A percentile compares a stretch with the other conserved stretches of the same genome.
These are phyloP conservation scores for Grosmannia huntii DNA, from an alignment of 2,329 filamentous ascomycete species.

Conservation along the genomic window DNA sequence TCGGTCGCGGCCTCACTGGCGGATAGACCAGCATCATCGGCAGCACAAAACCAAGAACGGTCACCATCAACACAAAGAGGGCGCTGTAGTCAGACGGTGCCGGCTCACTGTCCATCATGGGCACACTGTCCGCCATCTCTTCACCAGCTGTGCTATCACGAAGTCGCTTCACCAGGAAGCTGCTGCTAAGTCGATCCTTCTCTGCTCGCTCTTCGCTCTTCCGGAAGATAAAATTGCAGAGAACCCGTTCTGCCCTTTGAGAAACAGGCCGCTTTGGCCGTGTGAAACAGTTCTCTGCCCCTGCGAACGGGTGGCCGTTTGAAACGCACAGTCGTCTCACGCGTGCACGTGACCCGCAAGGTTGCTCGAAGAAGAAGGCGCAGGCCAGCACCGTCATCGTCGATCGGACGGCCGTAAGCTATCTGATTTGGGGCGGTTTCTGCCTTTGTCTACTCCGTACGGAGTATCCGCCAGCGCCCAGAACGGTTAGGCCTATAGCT, in stretches of 20 bases:
- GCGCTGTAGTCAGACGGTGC: conserved; percentile 1
- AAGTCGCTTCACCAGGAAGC: background rate
- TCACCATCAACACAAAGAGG: conserved; percentile 27
- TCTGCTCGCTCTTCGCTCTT: too few species aligned
- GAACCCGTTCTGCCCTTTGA: background rate
- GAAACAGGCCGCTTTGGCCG: background rate
- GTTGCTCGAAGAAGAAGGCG: too few species aligned
- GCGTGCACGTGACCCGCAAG: background rate
- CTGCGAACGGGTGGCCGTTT: background rate
- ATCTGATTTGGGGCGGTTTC: too few species aligned
- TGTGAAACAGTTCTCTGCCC: background rate
- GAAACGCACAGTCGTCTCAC: background rate
- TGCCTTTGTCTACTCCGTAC: too few species aligned
- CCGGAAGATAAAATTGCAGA: background rate
- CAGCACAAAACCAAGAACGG: conserved; percentile 36
- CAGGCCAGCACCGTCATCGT: too few species aligned
- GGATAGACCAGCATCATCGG: conserved; percentile 43
- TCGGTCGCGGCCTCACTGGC: conserved; percentile 36
- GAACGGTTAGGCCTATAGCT: too few species aligned
- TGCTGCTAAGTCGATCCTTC: background rate
- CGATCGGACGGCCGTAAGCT: too few species aligned
- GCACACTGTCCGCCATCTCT: background rate
- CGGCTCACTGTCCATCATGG: too few species aligned
- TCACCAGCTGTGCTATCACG: too few species aligned
- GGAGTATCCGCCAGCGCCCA: too few species aligned